Base-by-base conservation (phyloP, 1,284 basidiomycete genomes). In the Hymenochaete sp. region DNA sequence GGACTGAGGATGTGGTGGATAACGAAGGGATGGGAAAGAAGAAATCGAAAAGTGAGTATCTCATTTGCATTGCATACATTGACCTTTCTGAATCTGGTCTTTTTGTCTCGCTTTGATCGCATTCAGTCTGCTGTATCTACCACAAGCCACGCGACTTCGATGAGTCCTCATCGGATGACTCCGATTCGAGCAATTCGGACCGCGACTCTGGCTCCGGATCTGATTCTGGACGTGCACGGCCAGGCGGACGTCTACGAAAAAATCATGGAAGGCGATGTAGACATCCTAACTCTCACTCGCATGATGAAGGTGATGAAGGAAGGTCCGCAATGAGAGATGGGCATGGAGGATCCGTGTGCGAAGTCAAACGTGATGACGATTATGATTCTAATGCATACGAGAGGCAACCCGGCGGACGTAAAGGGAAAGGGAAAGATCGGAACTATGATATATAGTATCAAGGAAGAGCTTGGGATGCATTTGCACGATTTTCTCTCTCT, bases 111-210 rank as follows among this genome's bases (percentile, higher is more conserved):
- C 32, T 11, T 22, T 31, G 36, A 11, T 22, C 19, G 11, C 6
- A 29, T 36, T 29, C 50, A 92, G 89, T 92, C 46, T 92, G 89
- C 58, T 92, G 89, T 60, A 90, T 92, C 55, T 92, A 89, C 60
- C 85, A 89, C 59, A 88, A 83, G 57, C 82, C 84, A 0, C 73
- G 73, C 49, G 62, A 57, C 41, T 89, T 86, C 51, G 86, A 88
- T 62, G 86, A 90, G 61, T 88, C 85, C 16, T 78, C 73, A 31
- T 82, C 83, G 48, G 74, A 78, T 42, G 72, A 70, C 3, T 76
- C 72, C 0, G 73, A 69, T 29, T 71, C 72, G 0, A 70, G 72
- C 1, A 61, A 62, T 6, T 25, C 19, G 9, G 68, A 66, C 33
- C 60, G 63, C 5, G 65, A 66, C 38, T 70, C 68, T 1, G 72